Percentiles rank a stretch among this genome's conserved stretches.
Evolutionary conservation across 176 grass and related monocot genomes (phyloP).

Genomic region (Phoenix roebelenii): DNA sequence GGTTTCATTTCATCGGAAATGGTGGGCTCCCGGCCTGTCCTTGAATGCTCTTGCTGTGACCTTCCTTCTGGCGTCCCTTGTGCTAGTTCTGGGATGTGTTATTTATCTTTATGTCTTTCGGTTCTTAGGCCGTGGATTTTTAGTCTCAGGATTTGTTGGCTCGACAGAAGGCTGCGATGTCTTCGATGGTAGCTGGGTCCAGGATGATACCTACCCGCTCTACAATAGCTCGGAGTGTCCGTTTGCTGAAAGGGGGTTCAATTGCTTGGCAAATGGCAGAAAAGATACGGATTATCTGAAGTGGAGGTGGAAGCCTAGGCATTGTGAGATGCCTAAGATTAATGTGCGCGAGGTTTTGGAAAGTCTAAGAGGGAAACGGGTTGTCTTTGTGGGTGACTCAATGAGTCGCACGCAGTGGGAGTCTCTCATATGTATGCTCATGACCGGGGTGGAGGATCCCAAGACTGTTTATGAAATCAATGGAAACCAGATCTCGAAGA

Average conservation of each 20-base stretch:
- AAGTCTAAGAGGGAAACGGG: slow-evolving; percentile 67
- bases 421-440: slow-evolving; percentile 96
- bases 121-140: slow-evolving; percentile 33
- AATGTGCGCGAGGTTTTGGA: slow-evolving; percentile 34
- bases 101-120: slow-evolving; percentile 51
- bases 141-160: slow-evolving; percentile 28
- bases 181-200: slow-evolving; percentile 80
- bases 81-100: slow-evolving; percentile 44
- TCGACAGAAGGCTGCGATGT: slow-evolving; percentile 45
- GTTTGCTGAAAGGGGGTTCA: slow-evolving; percentile 80
- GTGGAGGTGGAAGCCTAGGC: slow-evolving; percentile 86
- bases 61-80: slow-evolving; percentile 43
- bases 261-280: slow-evolving; percentile 86
- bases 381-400: slow-evolving; percentile 85
- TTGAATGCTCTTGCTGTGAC: slow-evolving; percentile 36
- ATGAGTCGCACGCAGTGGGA: slow-evolving; percentile 99
- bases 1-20: slow-evolving; percentile 50
- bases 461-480: slow-evolving; percentile 80
- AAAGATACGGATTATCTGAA: slow-evolving; percentile 71
- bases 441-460: slow-evolving; percentile 67
- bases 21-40: slow-evolving; percentile 46
- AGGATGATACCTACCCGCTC: slow-evolving; percentile 41
- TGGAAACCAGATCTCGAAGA: slow-evolving; percentile 82
- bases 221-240: slow-evolving; percentile 90
- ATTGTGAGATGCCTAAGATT: slow-evolving; percentile 57